Evolutionary conservation across 1,284 basidiomycete species (phyloP), one percentile per base, ranked within the genome.

Genomic region (Apiotrichum mycotoxinovorans): DNA sequence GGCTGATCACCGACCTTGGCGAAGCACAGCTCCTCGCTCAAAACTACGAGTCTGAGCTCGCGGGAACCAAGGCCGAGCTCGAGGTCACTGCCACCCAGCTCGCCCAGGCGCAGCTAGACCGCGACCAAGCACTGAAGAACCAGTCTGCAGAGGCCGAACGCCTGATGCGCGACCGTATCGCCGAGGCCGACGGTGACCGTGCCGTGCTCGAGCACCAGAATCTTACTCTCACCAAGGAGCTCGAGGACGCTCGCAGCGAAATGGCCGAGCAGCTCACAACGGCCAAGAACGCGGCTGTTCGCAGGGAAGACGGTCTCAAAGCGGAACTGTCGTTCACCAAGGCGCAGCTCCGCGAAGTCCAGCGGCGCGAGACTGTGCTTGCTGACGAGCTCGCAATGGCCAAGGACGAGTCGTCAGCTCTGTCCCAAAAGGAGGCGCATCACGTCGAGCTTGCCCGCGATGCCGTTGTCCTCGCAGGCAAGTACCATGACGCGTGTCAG

Each of bases 101-200:
- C 50, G 81, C 78, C 52, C 84, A 87, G 56, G 83, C 86, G 0
- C 82, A 83, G 49, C 77, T 77, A 56, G 87, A 91, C 73, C 87
- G 89, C 69, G 89, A 93, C 61, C 80, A 85, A 22, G 79, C 91
- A 20, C 78, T 92, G 53, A 83, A 81, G 51, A 82, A 80, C 7
- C 88, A 91, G 69, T 85, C 87, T 5, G 84, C 81, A 8, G 89
- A 92, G 70, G 88, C 91, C 65, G 91, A 94, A 60, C 82, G 87
- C 18, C 81, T 87, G 50, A 84, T 96, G 70, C 83, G 90, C 1
- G 91, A 94, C 73, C 88, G 91, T 67, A 86, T 89, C 45, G 89
- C 89, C 2, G 91, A 95, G 72, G 89, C 91, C 9, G 89, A 94
- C 67, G 91, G 90, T 0, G 91, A 94, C 74, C 83, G 91, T 18